Evolutionary conservation across 345 rosid genomes (phyloP), one percentile per base, ranked within the genome.

Genomic region (Rhodamnia rubescens): DNA sequence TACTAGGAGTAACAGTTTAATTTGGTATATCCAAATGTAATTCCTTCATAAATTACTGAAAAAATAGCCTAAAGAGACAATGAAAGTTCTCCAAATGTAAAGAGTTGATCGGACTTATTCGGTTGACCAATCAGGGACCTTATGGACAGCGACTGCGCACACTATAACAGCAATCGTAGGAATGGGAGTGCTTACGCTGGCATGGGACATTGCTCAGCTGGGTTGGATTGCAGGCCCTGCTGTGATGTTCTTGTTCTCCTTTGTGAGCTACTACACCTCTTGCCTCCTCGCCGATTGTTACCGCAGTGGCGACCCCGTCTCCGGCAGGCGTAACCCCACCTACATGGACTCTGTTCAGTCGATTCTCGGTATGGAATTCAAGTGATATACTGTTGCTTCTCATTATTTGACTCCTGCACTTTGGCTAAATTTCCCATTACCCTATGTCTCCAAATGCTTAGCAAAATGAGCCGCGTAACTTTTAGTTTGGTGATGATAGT

Each of bases 211-310:
- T 26, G 95, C 94, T 61, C 95, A 96, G 87, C 94, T 95, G 11
- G 98, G 98, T 2, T 96, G 98, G 98, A 64, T 94, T 54, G 96
- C 94, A 32, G 98, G 98, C 40, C 98, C 98, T 84, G 85, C 90
- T n/a, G 93, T 92, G 49, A 93, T 96, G 95, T 84, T 96, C 29
- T 57, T 94, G 89, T 96, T 94, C 88, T 92, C 98, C 15, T 52
- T 94, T 0, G 91, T 94, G 53, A 94, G 95, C 83, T 94, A 84
- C 86, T 93, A 92, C 86, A 92, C 96, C 82, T 94, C 98, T 1
- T 81, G 92, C 82, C 93, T 96, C 36, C 96, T 96, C 57, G 83
- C 94, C 3, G 92, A 91, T 2, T 96, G 98, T 61, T 96, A 96
- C 88, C 89, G 96, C 53, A 87, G 93, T 0, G 94, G 93, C 1